phyloP scores from a whole-genome alignment of 2,329 filamentous ascomycete genomes.

The Pseudocercospora fuligena region DNA sequence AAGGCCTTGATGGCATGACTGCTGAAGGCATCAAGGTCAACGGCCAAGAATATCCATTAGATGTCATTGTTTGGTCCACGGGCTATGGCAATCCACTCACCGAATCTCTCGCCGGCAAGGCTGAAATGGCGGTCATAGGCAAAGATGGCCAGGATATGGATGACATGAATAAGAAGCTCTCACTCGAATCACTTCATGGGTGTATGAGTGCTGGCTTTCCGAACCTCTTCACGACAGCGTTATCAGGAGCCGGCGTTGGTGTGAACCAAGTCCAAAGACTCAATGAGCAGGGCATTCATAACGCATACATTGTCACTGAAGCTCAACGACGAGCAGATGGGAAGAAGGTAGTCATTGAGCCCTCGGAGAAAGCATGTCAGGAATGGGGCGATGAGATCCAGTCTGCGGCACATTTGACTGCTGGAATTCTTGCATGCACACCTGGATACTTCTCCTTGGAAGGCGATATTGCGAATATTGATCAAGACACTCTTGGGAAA shows the following conservation, averaged over 20 bases:
- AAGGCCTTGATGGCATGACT: conserved; percentile 55
- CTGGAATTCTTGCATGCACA: conserved; percentile 54
- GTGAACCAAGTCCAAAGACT: conserved; percentile 47
- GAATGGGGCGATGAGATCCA: conserved; percentile 52
- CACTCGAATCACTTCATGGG: conserved; percentile 58
- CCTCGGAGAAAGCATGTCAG: conserved; percentile 52
- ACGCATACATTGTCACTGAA: conserved; percentile 47
- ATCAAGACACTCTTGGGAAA: conserved; percentile 32
- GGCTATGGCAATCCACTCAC: conserved; percentile 43
- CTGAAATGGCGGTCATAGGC: conserved; percentile 41
- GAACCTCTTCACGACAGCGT: conserved; percentile 57
- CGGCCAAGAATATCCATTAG: conserved; percentile 54
- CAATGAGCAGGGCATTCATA: conserved; percentile 47
- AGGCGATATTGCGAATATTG: conserved; percentile 36
- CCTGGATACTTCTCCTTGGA: conserved; percentile 59
- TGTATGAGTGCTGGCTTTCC: conserved; percentile 56
- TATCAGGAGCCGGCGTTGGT: conserved; percentile 48
- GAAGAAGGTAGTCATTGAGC: conserved; percentile 47
- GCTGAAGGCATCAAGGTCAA: conserved; percentile 52
- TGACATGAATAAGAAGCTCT: conserved; percentile 46
- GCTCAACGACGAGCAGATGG: conserved; percentile 35
- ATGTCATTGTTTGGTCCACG: conserved; percentile 53
- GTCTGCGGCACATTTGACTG: conserved; percentile 47
- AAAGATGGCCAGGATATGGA: conserved; percentile 49
- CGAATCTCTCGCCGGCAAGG: conserved; percentile 36